These are phyloP conservation scores for Danielia reshetovae DNA, from an alignment of 805 yeast genomes.

Conservation along the genomic window DNA sequence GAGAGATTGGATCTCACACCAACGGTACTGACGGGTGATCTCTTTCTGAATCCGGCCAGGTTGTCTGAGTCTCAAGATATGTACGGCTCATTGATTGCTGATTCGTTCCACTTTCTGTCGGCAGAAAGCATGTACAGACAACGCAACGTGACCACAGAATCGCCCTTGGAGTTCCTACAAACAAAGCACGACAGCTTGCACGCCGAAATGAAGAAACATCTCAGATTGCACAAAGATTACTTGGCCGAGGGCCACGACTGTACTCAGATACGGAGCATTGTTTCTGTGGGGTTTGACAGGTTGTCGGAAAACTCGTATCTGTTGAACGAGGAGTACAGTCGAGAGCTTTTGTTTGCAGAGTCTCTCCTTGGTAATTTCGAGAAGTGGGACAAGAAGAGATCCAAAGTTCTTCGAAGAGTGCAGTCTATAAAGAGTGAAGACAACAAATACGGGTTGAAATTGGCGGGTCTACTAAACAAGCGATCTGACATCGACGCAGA, in stretches of 20 bases:
- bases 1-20: conserved; percentile 4
- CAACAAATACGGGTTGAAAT: conserved; percentile 41
- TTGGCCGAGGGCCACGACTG: conserved; percentile 11
- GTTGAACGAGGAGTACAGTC: conserved; percentile 42
- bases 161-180: conserved; percentile 11
- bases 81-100: conserved; percentile 5
- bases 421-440: conserved; percentile 35
- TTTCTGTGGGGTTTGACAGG: conserved; percentile 10
- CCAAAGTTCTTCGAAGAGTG: conserved; percentile 30
- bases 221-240: conserved; percentile 5
- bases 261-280: conserved; percentile 1
- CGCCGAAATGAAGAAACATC: conserved; percentile 3
- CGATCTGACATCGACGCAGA: conserved; percentile 32
- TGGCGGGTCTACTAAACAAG: conserved; percentile 31
- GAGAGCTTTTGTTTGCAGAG: conserved; percentile 30
- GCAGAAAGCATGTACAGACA: neutral
- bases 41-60: conserved; percentile 2
- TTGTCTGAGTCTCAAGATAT: conserved; percentile 6
- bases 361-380: conserved; percentile 26
- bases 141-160: neutral
- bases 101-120: conserved; percentile 2
- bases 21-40: conserved; percentile 3
- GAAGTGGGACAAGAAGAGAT: conserved; percentile 39
- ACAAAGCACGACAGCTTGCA: conserved; percentile 5
- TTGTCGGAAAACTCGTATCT: conserved; percentile 42